Evolutionary conservation across 768 basidiomycete species (phyloP).

Genomic region (Kwoniella pini): DNA sequence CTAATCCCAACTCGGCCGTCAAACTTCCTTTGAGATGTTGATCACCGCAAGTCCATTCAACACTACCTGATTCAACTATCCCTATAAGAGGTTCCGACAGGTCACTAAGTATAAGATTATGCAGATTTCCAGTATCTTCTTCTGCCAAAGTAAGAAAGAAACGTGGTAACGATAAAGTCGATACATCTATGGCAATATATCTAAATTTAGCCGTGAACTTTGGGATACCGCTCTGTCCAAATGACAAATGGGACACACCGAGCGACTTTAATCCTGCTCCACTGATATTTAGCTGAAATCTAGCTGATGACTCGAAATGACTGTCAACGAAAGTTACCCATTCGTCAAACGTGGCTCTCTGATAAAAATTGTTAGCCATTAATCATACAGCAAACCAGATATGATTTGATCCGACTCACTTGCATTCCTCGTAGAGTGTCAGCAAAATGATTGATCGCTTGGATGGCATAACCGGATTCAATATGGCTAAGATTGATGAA

Average conservation of each 20-base stretch:
- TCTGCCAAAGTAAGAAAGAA: conserved; percentile 8
- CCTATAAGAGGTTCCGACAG: not conserved
- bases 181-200: not conserved
- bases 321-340: conserved; percentile 8
- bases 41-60: conserved; percentile 6
- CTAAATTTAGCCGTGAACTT: no score
- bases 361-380: not conserved
- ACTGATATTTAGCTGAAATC: conserved; percentile 8
- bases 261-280: conserved; percentile 6
- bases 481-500: not conserved
- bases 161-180: conserved; percentile 1
- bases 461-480: not conserved
- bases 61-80: not conserved
- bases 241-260: conserved; percentile 6
- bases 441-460: conserved; percentile 1
- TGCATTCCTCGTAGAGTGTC: conserved; percentile 8
- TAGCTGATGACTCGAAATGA: conserved; percentile 9
- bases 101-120: not conserved
- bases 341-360: conserved; percentile 20
- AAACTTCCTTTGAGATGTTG: conserved; percentile 3
- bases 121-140: not conserved
- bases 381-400: not conserved
- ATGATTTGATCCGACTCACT: conserved; percentile 3
- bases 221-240: no score
- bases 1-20: not conserved